Conservation (phyloP, 2,329 filamentous ascomycete genomes). For the Beauveria varroae region DNA sequence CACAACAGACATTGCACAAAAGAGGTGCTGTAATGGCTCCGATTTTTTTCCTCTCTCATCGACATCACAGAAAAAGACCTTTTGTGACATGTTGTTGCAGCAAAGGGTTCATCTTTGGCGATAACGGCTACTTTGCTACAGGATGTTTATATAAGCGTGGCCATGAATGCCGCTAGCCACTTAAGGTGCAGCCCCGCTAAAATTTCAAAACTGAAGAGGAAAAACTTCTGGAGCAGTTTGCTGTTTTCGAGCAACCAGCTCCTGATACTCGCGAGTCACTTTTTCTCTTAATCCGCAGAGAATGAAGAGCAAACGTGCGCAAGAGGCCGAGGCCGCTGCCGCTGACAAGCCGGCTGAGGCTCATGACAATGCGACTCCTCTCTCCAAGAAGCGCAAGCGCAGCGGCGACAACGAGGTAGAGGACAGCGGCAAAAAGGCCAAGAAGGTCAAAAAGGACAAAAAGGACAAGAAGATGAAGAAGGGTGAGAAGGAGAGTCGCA, state of each 20-base stretch:
- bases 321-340: constrained; percentile 22
- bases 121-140: not conserved
- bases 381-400: constrained; percentile 31
- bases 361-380: constrained; percentile 16
- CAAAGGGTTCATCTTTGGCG: not conserved
- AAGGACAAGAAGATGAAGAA: constrained; percentile 28
- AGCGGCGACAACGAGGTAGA: constrained; percentile 20
- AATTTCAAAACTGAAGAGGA: constrained; percentile 3
- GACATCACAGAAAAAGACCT: not conserved
- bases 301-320: constrained; percentile 34
- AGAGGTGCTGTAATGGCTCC: too few species aligned
- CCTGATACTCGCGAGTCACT: not conserved
- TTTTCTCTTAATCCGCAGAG: constrained; percentile 11
- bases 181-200: constrained; percentile 1
- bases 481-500: constrained; percentile 25
- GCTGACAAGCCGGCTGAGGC: constrained; percentile 19
- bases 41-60: too few species aligned
- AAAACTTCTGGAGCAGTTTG: constrained; percentile 8
- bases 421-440: constrained; percentile 24
- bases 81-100: not conserved
- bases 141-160: not conserved
- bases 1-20: too few species aligned
- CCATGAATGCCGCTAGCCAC: not conserved
- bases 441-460: constrained; percentile 18
- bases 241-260: not conserved